Conservation (phyloP, 768 basidiomycete genomes). For the Tulasnella sp. region DNA sequence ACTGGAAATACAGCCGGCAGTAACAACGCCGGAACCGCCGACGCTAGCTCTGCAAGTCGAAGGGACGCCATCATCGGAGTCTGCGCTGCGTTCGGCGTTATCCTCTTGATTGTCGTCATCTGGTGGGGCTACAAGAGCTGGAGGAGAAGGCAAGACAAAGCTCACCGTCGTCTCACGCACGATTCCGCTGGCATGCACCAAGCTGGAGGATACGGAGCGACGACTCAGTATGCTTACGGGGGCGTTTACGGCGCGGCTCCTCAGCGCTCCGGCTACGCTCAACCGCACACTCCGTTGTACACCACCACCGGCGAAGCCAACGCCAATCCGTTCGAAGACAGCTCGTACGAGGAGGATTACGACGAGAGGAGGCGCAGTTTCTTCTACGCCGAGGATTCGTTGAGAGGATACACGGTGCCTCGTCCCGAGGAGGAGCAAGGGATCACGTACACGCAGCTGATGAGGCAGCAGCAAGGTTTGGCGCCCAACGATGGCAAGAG, state of each 20-base stretch:
- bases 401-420: constrained; percentile 40
- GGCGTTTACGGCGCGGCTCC: background rate
- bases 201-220: constrained; percentile 12
- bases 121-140: constrained; percentile 61
- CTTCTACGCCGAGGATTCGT: constrained; percentile 78
- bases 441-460: constrained; percentile 17
- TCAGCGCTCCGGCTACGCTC: background rate
- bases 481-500: constrained; percentile 1
- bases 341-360: background rate
- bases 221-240: constrained; percentile 28
- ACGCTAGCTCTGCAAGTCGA: constrained; percentile 28
- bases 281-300: background rate
- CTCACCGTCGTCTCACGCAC: constrained; percentile 53
- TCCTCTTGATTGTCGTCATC: constrained; percentile 58
- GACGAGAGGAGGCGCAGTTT: constrained; percentile 36
- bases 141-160: constrained; percentile 53
- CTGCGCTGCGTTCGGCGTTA: constrained; percentile 66
- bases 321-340: constrained; percentile 7
- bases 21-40: constrained; percentile 15
- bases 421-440: constrained; percentile 25
- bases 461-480: constrained; percentile 29
- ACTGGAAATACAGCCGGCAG: background rate
- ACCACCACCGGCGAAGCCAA: background rate
- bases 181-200: constrained; percentile 12
- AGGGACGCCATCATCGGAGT: constrained; percentile 89